These are phyloP conservation scores for Glaciozyma antarctica DNA, from an alignment of 768 basidiomycete species.

Conservation along the genomic window DNA sequence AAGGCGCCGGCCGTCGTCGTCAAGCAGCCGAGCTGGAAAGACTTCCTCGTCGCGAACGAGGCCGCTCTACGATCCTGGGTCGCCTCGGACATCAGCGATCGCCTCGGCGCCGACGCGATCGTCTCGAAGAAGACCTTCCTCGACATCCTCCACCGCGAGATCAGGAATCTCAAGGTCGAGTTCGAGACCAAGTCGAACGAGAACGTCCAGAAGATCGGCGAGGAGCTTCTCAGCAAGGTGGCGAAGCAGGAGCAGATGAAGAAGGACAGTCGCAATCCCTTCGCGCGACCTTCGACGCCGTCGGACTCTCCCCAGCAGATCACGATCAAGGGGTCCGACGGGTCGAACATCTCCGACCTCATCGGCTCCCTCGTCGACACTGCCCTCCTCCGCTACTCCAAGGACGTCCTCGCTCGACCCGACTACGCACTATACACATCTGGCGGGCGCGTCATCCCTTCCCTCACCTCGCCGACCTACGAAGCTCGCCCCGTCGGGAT, in stretches of 20 bases:
- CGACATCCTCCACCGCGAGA: slow-evolving; percentile 39
- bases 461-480: slow-evolving; percentile 70
- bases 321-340: slow-evolving; percentile 22
- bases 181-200: slow-evolving; percentile 33
- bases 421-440: slow-evolving; percentile 80
- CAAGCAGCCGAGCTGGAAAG: slow-evolving; percentile 33
- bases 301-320: not conserved
- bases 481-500: slow-evolving; percentile 45
- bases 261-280: slow-evolving; percentile 11
- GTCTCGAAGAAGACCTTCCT: slow-evolving; percentile 38
- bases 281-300: not conserved
- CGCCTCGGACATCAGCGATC: slow-evolving; percentile 35
- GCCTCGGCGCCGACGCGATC: slow-evolving; percentile 35
- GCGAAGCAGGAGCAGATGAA: slow-evolving; percentile 25
- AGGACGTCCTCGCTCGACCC: slow-evolving; percentile 67
- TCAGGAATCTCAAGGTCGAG: slow-evolving; percentile 34
- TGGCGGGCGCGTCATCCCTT: slow-evolving; percentile 70
- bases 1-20: slow-evolving; percentile 1
- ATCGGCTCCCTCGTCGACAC: slow-evolving; percentile 67
- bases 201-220: slow-evolving; percentile 31
- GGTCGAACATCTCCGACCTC: slow-evolving; percentile 41
- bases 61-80: slow-evolving; percentile 37
- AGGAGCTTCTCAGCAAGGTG: slow-evolving; percentile 33
- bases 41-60: slow-evolving; percentile 38
- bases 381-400: slow-evolving; percentile 58